phyloP scores from a whole-genome alignment of 176 grass and related monocot species.

The Miscanthus lutarioriparius region DNA sequence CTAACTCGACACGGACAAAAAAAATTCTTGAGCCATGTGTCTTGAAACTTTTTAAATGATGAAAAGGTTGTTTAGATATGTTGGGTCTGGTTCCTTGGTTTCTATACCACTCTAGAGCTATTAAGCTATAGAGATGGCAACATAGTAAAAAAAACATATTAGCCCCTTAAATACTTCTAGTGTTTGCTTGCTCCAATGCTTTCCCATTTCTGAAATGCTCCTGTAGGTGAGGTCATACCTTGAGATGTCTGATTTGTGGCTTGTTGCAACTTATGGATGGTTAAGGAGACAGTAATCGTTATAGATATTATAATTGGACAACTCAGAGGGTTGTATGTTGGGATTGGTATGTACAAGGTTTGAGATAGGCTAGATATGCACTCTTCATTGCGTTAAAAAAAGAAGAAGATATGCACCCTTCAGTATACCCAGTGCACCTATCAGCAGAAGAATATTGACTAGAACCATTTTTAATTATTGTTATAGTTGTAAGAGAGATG shows the following conservation, averaged over 20 bases:
- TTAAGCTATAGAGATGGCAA: not conserved
- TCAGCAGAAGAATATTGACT: not conserved
- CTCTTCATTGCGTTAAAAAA: not conserved
- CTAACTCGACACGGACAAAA: not conserved
- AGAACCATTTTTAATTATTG: not conserved
- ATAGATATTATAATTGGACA: not conserved
- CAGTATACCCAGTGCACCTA: not conserved
- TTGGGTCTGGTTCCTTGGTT: not conserved
- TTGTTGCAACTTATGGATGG: not conserved
- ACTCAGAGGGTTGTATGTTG: not conserved
- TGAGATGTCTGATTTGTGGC: not conserved
- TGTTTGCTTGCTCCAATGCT: slow-evolving; percentile 4
- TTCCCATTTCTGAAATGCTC: not conserved
- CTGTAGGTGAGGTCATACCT: not conserved
- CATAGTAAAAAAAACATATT: not conserved
- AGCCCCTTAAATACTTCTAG: not conserved
- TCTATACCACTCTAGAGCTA: not conserved
- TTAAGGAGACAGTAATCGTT: not conserved
- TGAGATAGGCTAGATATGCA: not conserved
- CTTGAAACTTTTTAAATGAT: slow-evolving; percentile 11
- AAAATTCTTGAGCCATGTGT: not conserved
- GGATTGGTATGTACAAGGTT: not conserved
- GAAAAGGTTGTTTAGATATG: not conserved
- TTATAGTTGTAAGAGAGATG: not conserved
- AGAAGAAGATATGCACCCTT: not conserved